These are phyloP conservation scores for Syzygium malaccense DNA, from an alignment of 441 rosid species.

Conservation along the genomic window DNA sequence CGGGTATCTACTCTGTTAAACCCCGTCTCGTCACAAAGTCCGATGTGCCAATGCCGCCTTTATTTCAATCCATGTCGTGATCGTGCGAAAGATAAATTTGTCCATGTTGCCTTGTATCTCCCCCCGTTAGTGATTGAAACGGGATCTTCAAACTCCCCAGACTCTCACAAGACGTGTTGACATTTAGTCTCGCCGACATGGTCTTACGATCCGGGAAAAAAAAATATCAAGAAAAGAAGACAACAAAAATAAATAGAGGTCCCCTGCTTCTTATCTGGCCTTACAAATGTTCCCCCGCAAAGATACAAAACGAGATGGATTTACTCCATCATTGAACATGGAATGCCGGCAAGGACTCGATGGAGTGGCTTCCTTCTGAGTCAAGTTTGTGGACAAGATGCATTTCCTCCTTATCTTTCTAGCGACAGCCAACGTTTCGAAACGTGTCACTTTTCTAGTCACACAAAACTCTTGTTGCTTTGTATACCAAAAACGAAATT, in stretches of 20 bases:
- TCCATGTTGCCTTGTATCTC: background rate
- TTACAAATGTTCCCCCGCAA: background rate
- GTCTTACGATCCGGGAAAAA: background rate
- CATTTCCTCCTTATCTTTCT: background rate
- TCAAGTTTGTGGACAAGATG: background rate
- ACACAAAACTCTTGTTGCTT: background rate
- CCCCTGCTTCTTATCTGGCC: background rate
- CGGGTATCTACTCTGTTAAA: background rate
- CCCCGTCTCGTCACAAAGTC: too few relatives aligned
- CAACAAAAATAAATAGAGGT: background rate
- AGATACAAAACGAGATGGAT: background rate
- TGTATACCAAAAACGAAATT: background rate
- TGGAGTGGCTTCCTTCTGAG: background rate
- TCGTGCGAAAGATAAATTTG: background rate
- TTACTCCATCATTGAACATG: background rate
- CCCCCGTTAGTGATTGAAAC: background rate
- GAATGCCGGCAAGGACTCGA: background rate
- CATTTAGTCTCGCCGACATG: background rate
- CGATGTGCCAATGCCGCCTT: too few relatives aligned
- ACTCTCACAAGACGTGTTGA: background rate
- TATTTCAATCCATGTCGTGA: background rate
- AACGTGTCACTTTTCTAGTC: background rate
- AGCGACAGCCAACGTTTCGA: background rate
- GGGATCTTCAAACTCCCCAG: too few relatives aligned
- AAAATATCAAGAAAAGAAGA: background rate